A percentile compares a stretch with the other conserved stretches of the same genome.
These are phyloP conservation scores for Persicaria tinctoria DNA, from an alignment of 148 eudicot species.

Conservation along the genomic window DNA sequence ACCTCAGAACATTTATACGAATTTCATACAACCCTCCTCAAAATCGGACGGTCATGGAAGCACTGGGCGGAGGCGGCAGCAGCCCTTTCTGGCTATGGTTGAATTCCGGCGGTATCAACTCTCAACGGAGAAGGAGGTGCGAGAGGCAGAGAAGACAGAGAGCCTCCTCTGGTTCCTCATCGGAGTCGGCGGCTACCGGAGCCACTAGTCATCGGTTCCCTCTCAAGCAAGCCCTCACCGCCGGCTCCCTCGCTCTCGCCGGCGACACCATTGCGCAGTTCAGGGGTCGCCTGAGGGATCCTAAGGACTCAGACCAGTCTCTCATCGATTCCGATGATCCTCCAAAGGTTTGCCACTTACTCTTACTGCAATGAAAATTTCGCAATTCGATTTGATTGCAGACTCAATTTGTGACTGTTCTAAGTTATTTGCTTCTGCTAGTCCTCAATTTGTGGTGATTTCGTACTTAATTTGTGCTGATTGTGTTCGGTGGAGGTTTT, in stretches of 20 bases:
- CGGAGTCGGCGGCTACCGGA: conserved; percentile 21
- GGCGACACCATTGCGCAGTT: conserved; percentile 94
- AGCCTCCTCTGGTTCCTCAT: conserved; percentile 28
- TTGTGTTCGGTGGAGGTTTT: too few relatives aligned
- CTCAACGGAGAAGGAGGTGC: conserved; percentile 15
- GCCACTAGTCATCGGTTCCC: conserved; percentile 44
- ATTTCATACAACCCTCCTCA: neutral
- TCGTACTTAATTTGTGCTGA: too few relatives aligned
- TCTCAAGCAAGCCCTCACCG: conserved; percentile 62
- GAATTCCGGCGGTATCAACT: conserved; percentile 22
- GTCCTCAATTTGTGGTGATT: neutral
- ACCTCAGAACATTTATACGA: too few relatives aligned
- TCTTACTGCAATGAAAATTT: neutral
- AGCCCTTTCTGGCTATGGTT: conserved; percentile 48
- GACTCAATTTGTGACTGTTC: neutral
- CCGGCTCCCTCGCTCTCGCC: conserved; percentile 63
- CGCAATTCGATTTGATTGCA: neutral
- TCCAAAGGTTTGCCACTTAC: conserved; percentile 30
- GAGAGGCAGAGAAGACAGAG: conserved; percentile 13
- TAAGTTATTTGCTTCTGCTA: neutral
- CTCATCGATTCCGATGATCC: conserved; percentile 12
- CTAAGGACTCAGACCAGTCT: conserved; percentile 5
- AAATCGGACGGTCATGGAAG: conserved; percentile 32
- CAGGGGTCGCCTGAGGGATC: conserved; percentile 31
- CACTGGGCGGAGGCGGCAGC: conserved; percentile 33